Base-by-base conservation (phyloP, 495 filamentous ascomycete genomes). In the Mycothermus thermophilus region DNA sequence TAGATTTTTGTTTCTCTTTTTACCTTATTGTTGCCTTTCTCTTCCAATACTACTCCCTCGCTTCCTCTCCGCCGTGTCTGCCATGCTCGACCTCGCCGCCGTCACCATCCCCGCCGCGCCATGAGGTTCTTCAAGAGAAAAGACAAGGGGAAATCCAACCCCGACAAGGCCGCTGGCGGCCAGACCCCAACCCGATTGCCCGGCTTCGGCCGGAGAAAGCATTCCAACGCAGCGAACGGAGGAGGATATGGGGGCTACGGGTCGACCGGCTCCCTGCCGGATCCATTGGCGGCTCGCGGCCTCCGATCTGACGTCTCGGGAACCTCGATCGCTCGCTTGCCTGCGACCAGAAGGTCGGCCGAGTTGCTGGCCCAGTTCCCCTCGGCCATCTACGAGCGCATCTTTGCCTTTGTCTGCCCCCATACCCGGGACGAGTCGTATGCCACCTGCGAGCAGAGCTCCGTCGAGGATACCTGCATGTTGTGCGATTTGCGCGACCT, bases 401-500 rank as follows among this genome's bases (percentile, higher is more conserved):
- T 96, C 49, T 83, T 97, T 52, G 52, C 64, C 45, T 75, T 71
- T 40, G 74, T 95, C 37, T 95, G 90, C 42, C 88, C 90, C 11
- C 90, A 95, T 57, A 59, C 74, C 13, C 51, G 58, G 14, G 85
- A 97, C 51, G 62, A 79, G 40, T 77, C 64, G 36, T 93, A 88
- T 56, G 72, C 77, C 31, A 75, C 74, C 15, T 86, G 80, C 36
- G 90, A 96, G 60, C 71, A 82, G 50, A 85, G 81, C 27, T 72
- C 78, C 42, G 67, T 78, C 27, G 82, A 79, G 44, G 77, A 86
- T 71, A 80, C 77, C 41, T 97, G 90, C 58, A 87, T 88, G 83
- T 75, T 93, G 18, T 97, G 90, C 64, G 86, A 93, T 62, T 71
- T 92, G 64, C 79, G 87, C 42, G 87, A 96, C 53, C 70, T 97